phyloP scores from a whole-genome alignment of 192 early-diverging fungal species.

The Rhizophagus prolifer region DNA sequence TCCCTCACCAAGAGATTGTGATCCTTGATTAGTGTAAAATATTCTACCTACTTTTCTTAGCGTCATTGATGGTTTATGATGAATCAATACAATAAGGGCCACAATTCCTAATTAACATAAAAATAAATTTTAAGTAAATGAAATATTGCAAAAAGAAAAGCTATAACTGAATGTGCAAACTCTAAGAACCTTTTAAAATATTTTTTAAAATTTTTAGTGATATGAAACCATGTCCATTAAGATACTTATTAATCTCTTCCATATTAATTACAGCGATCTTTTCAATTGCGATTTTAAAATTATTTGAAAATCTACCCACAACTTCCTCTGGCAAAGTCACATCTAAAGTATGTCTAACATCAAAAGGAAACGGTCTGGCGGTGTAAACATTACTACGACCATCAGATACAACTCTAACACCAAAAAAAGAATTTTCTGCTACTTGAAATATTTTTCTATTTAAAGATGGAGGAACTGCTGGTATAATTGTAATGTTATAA shows the following conservation, averaged over 20 bases:
- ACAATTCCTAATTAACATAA: constrained; percentile 44
- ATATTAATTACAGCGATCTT: constrained; percentile 69
- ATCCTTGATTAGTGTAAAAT: constrained; percentile 79
- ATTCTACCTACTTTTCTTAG: constrained; percentile 82
- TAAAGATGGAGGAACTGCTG: constrained; percentile 77
- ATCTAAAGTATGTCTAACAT: constrained; percentile 57
- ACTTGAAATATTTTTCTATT: constrained; percentile 66
- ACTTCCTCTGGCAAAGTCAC: constrained; percentile 48
- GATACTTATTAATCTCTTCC: constrained; percentile 54
- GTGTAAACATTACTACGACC: constrained; percentile 79
- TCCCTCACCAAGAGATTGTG: constrained; percentile 58
- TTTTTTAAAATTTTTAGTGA: too few species aligned
- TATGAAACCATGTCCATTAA: constrained; percentile 38
- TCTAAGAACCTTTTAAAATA: constrained; percentile 30
- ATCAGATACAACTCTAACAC: constrained; percentile 30
- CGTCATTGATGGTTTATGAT: constrained; percentile 70
- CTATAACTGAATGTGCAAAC: neutral
- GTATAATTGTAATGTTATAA: constrained; percentile 80
- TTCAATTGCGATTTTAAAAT: constrained; percentile 65
- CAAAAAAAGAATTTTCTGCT: constrained; percentile 35
- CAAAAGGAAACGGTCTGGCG: constrained; percentile 53
- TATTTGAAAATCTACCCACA: too few species aligned
- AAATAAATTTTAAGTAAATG: neutral
- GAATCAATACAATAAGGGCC: constrained; percentile 78
- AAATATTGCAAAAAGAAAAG: neutral